Evolutionary conservation across 306 rosid genomes (phyloP).

Genomic region (Betula pendula): DNA sequence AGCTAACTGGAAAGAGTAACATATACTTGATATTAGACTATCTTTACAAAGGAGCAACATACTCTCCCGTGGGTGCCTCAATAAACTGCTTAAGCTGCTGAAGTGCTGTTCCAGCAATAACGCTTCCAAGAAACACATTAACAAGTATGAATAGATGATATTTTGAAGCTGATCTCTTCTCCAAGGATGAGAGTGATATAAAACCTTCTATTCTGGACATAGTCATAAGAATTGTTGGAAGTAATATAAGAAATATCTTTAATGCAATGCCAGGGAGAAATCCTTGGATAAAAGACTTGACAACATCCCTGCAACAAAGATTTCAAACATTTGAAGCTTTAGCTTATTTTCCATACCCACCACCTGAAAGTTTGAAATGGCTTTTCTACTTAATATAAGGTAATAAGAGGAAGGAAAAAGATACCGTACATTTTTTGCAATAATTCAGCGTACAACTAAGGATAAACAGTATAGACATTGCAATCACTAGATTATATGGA

Average conservation of each 20-base stretch:
- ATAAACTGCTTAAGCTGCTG: constrained; percentile 69
- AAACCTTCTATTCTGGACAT: constrained; percentile 86
- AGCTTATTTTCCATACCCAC: constrained; percentile 15
- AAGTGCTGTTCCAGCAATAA: constrained; percentile 85
- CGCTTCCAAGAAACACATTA: constrained; percentile 90
- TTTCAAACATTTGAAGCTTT: constrained; percentile 30
- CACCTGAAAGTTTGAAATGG: neutral
- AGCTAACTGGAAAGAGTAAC: constrained; percentile 4
- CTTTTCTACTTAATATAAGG: neutral
- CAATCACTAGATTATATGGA: neutral
- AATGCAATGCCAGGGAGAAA: constrained; percentile 88
- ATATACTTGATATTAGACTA: neutral
- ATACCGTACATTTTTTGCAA: neutral
- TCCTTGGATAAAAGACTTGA: constrained; percentile 80
- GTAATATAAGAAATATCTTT: constrained; percentile 73
- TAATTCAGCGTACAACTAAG: neutral
- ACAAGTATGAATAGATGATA: constrained; percentile 69
- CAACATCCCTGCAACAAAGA: constrained; percentile 50
- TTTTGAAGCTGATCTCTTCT: constrained; percentile 82
- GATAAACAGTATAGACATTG: neutral
- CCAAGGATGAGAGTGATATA: constrained; percentile 65
- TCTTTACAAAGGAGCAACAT: constrained; percentile 23
- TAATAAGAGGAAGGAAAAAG: neutral
- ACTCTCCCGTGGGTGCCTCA: constrained; percentile 65
- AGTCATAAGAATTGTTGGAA: constrained; percentile 69